A percentile compares a stretch with the other conserved stretches of the same genome.
Evolutionary conservation across 2,329 filamentous ascomycete genomes (phyloP).

Genomic region (Pseudocercospora fuligena): DNA sequence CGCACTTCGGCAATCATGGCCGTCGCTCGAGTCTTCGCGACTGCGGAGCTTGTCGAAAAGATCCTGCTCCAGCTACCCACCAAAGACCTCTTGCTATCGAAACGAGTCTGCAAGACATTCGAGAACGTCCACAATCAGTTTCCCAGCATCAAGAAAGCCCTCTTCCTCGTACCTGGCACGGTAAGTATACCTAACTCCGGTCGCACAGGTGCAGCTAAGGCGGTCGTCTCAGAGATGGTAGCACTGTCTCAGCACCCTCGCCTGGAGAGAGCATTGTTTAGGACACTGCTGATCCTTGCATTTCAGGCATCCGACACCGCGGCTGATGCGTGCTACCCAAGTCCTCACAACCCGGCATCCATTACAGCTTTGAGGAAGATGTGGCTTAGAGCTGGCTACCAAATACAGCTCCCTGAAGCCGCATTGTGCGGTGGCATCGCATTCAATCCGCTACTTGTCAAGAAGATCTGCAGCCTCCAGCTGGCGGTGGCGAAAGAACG

Average conservation of each 20-base stretch:
- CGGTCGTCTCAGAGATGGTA: too few species aligned
- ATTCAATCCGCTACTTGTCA: background rate
- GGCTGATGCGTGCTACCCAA: background rate
- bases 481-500: background rate
- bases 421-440: background rate
- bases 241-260: too few species aligned
- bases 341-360: background rate
- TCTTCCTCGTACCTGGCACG: constrained; percentile 1
- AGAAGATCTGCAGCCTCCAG: background rate
- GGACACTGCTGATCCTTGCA: too few species aligned
- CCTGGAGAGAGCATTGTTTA: too few species aligned
- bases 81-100: constrained; percentile 4
- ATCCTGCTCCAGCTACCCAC: background rate
- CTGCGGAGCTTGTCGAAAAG: constrained; percentile 5
- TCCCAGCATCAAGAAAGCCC: background rate
- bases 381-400: background rate
- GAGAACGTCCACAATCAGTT: background rate
- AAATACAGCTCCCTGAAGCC: background rate
- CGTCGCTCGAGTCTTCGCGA: background rate
- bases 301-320: background rate
- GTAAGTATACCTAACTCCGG: background rate
- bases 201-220: too few species aligned
- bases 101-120: constrained; percentile 1
- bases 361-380: background rate
- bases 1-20: too few species aligned